Conservation (phyloP, 768 basidiomycete species). For the Phylloporus sp. region DNA sequence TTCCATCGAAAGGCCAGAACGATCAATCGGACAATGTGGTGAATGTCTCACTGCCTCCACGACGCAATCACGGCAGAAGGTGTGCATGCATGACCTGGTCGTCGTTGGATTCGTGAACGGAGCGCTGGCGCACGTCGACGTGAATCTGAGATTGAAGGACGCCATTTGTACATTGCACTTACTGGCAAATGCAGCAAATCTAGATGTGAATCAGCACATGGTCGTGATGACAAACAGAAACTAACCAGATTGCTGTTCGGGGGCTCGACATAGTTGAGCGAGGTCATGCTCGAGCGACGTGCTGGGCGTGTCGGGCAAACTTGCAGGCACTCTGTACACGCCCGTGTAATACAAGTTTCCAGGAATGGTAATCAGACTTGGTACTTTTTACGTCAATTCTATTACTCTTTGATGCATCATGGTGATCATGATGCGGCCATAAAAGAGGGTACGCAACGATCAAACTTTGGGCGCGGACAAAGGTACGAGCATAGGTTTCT, state of each 20-base stretch:
- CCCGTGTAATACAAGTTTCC: background rate
- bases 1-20: slow-evolving; percentile 54
- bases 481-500: too few relatives aligned
- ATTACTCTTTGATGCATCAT: too few relatives aligned
- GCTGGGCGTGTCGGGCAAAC: slow-evolving; percentile 6
- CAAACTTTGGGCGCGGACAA: too few relatives aligned
- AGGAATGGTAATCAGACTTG: slow-evolving; percentile 14
- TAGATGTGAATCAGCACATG: slow-evolving; percentile 23
- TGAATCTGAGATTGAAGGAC: slow-evolving; percentile 7
- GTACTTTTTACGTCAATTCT: slow-evolving; percentile 18
- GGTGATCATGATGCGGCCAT: too few relatives aligned
- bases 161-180: slow-evolving; percentile 5
- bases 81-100: slow-evolving; percentile 72
- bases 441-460: too few relatives aligned
- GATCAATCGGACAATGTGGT: slow-evolving; percentile 79
- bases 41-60: slow-evolving; percentile 60
- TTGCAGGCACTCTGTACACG: background rate
- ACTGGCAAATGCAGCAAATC: slow-evolving; percentile 81
- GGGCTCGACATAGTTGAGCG: slow-evolving; percentile 49
- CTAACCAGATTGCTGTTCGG: slow-evolving; percentile 67
- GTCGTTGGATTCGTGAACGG: slow-evolving; percentile 77
- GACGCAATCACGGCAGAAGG: slow-evolving; percentile 84
- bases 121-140: slow-evolving; percentile 34
- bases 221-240: background rate
- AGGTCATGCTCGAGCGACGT: slow-evolving; percentile 21